phyloP scores from a whole-genome alignment of 768 basidiomycete genomes.

The Rhodotorula taiwanensis region DNA sequence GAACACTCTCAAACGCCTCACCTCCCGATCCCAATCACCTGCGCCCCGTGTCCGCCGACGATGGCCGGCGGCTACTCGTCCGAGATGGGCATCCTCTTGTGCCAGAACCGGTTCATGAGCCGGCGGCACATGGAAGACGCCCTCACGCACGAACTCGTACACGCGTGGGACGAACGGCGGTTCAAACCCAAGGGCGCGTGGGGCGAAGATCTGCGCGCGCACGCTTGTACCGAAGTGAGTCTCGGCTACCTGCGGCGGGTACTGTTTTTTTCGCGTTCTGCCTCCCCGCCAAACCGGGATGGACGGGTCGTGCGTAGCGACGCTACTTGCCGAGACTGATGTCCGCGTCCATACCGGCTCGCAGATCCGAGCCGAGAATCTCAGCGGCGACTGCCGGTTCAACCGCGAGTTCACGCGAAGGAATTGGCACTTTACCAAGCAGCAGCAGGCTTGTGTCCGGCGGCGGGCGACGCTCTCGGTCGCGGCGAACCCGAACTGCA shows the following conservation, averaged over 20 bases:
- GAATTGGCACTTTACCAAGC: conserved; percentile 73
- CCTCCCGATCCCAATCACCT: conserved; percentile 66
- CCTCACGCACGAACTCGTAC: conserved; percentile 83
- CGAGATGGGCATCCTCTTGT: conserved; percentile 71
- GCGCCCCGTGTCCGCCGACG: conserved; percentile 69
- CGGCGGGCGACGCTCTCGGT: conserved; percentile 79
- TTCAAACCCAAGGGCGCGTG: conserved; percentile 76
- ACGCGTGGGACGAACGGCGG: conserved; percentile 89
- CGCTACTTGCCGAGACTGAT: too few relatives aligned
- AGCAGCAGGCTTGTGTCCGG: conserved; percentile 93
- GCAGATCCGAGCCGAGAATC: conserved; percentile 88
- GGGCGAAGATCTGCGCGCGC: conserved; percentile 72
- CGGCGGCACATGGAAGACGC: conserved; percentile 89
- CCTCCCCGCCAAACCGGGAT: too few relatives aligned
- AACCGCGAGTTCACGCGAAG: conserved; percentile 72
- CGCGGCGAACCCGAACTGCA: conserved; percentile 69
- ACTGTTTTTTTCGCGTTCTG: not conserved
- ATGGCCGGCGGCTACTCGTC: conserved; percentile 76
- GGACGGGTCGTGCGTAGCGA: too few relatives aligned
- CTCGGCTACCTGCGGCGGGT: too few relatives aligned
- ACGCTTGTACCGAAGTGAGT: conserved; percentile 91
- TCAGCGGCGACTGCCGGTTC: conserved; percentile 88
- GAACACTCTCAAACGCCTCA: conserved; percentile 46
- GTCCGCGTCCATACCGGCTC: not conserved
- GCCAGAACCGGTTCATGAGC: conserved; percentile 71